Evolutionary conservation across 2,329 filamentous ascomycete genomes (phyloP).

Genomic region (Aspergillus piperis): DNA sequence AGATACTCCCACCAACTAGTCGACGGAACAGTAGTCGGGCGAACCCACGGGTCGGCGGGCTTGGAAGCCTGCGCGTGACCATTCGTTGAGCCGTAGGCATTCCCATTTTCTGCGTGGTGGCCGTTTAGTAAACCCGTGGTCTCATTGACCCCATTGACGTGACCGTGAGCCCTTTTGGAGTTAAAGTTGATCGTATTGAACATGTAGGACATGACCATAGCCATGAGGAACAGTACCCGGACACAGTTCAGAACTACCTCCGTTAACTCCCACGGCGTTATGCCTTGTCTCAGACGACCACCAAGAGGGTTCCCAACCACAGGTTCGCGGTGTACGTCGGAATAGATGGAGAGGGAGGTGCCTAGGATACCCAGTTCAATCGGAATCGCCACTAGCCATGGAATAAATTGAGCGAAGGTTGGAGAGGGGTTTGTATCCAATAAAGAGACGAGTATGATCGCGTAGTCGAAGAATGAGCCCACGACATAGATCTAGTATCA

Average conservation of each 20-base stretch:
- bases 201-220: constrained; percentile 62
- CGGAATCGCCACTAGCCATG: constrained; percentile 73
- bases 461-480: constrained; percentile 82
- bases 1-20: constrained; percentile 97
- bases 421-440: constrained; percentile 82
- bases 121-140: constrained; percentile 45
- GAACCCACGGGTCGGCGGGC: constrained; percentile 74
- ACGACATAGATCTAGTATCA: constrained; percentile 73
- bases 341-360: constrained; percentile 69
- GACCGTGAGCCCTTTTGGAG: constrained; percentile 29
- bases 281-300: constrained; percentile 42
- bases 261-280: constrained; percentile 47
- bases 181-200: constrained; percentile 49
- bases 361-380: constrained; percentile 73
- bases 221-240: constrained; percentile 67
- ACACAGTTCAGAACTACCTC: constrained; percentile 60
- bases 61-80: constrained; percentile 45
- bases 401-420: constrained; percentile 73
- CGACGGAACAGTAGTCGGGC: constrained; percentile 80
- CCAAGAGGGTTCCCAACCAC: constrained; percentile 52
- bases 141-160: constrained; percentile 45
- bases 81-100: constrained; percentile 54
- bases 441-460: constrained; percentile 81
- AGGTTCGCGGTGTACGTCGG: constrained; percentile 65
- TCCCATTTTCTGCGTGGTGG: constrained; percentile 48